Evolutionary conservation across 208 protist genomes (phyloP).

Genomic region (Crithidia bombi): DNA sequence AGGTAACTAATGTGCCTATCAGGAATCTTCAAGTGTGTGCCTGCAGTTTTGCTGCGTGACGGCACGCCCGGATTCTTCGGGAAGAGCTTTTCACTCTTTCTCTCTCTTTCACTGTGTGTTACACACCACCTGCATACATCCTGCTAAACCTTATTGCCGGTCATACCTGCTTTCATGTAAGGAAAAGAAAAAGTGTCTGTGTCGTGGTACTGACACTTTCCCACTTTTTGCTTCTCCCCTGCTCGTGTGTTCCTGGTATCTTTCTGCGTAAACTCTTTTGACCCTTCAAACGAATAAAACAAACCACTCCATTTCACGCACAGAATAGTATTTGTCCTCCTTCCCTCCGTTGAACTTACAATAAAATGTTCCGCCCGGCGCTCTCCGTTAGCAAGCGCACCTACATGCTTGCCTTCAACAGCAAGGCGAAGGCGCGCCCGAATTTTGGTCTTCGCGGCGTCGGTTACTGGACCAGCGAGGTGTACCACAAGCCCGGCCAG

Average conservation of each 20-base stretch:
- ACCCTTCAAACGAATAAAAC: not conserved
- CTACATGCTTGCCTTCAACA: constrained; percentile 87
- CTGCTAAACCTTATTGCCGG: no score
- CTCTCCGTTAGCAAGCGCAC: constrained; percentile 72
- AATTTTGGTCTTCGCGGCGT: constrained; percentile 89
- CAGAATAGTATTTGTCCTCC: constrained; percentile 2
- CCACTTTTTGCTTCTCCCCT: not conserved
- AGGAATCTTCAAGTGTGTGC: no score
- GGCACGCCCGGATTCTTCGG: no score
- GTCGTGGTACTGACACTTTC: not conserved
- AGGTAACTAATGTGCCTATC: no score
- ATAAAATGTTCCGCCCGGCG: constrained; percentile 72
- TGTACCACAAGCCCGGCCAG: constrained; percentile 80
- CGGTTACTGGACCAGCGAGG: constrained; percentile 81
- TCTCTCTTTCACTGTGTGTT: no score
- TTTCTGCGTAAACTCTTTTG: constrained; percentile 1
- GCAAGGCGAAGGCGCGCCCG: constrained; percentile 85
- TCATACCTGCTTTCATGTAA: no score
- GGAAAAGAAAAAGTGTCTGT: no score
- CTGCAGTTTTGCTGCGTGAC: no score
- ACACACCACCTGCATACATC: no score
- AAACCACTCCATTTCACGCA: no score
- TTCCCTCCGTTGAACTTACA: not conserved
- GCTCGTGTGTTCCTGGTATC: not conserved
- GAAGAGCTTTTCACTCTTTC: no score